phyloP scores from a whole-genome alignment of 345 rosid genomes.

The Alliaria petiolata region DNA sequence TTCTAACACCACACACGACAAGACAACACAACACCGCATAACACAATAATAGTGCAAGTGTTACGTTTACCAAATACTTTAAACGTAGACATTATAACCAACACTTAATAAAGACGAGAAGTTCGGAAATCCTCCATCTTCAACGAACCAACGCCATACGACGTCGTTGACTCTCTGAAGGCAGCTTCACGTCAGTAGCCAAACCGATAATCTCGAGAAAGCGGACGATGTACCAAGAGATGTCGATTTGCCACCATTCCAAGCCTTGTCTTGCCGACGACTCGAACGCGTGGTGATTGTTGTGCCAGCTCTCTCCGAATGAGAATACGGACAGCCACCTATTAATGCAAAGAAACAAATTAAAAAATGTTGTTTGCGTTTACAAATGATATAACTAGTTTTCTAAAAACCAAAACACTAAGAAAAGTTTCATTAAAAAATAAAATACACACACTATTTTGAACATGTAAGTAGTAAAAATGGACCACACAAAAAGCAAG shows the following conservation, averaged over 20 bases:
- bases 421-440: not conserved
- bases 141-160: constrained; percentile 31
- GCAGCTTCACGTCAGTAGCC: constrained; percentile 35
- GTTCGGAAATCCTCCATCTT: not conserved
- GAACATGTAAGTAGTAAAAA: not conserved
- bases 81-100: constrained; percentile 21
- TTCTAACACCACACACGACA: constrained; percentile 1
- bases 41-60: not conserved
- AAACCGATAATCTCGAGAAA: constrained; percentile 32
- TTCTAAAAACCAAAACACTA: not conserved
- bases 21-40: not conserved
- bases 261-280: constrained; percentile 38
- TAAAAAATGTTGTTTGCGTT: not conserved
- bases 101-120: constrained; percentile 1
- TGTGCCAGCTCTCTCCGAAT: constrained; percentile 38
- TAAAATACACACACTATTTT: not conserved
- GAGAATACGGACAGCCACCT: constrained; percentile 38
- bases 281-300: constrained; percentile 35
- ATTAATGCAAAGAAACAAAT: not conserved
- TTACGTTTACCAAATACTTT: constrained; percentile 1
- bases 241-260: constrained; percentile 37
- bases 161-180: constrained; percentile 30
- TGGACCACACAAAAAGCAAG: not conserved
- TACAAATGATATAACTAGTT: not conserved
- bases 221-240: constrained; percentile 33